phyloP scores from a whole-genome alignment of 805 yeast genomes.

The Deakozyma indianensis region DNA sequence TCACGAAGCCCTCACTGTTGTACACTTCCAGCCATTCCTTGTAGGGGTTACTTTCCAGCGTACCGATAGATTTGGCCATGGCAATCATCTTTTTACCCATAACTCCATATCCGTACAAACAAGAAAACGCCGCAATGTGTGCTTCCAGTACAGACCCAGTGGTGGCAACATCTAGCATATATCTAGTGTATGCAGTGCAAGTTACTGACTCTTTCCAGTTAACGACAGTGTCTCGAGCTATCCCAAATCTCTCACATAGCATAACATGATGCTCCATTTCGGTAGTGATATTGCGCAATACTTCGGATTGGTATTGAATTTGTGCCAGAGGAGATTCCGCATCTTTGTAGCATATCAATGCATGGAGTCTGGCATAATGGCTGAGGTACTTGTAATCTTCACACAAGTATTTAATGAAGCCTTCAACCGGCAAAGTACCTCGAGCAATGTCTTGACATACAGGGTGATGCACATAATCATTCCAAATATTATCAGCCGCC shows the following conservation, averaged over 20 bases:
- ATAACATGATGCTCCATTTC: constrained; percentile 45
- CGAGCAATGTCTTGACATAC: constrained; percentile 28
- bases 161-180: constrained; percentile 38
- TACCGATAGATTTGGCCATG: not conserved
- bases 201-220: constrained; percentile 39
- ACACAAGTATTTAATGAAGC: constrained; percentile 30
- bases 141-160: constrained; percentile 48
- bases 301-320: constrained; percentile 27
- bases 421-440: constrained; percentile 32
- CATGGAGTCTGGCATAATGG: constrained; percentile 55
- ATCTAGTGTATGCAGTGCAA: constrained; percentile 46
- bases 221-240: constrained; percentile 27
- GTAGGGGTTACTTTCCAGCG: not conserved
- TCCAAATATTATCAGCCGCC: not conserved
- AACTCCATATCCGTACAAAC: constrained; percentile 49
- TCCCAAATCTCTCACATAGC: constrained; percentile 32
- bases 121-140: constrained; percentile 58
- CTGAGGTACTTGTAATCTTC: constrained; percentile 60
- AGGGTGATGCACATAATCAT: not conserved
- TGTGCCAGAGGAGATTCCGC: constrained; percentile 29
- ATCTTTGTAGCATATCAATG: constrained; percentile 42
- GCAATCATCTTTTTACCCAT: not conserved
- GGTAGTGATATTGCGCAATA: constrained; percentile 23
- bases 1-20: not conserved
- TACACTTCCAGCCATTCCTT: not conserved